Base-by-base conservation (phyloP, 805 yeast species). In the Candida sakaeoensis region DNA sequence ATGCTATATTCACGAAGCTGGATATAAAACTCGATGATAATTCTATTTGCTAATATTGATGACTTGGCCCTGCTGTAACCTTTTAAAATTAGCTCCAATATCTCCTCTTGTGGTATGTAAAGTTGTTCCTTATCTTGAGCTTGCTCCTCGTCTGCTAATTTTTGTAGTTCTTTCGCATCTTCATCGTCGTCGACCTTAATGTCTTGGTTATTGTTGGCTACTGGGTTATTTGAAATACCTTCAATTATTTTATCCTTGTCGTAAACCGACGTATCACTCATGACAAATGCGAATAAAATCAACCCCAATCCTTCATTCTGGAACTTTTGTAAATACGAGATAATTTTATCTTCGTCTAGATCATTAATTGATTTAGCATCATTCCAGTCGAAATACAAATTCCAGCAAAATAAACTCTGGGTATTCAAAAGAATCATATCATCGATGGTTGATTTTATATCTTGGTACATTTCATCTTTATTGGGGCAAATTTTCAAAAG, bases 351-450 rank as follows among this genome's bases (percentile, higher is more conserved):
- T 29, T 42, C 37, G 37, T 80, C 81, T 35, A 84, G 54, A 2
- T 72, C 70, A 8, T 65, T 59, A 4, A 88, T 55, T 3, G 68
- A 60, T 5, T 54, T 55, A 6, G 71, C 72, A 57, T 89, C 95
- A 18, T 65, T 49, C 83, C 91, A 84, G 47, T 89, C 93, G 42
- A 88, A 75, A 51, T 77, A 78, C 8, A 81, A 53, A 27, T 72
- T 68, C 95, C 96, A 90, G 1, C 89, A 86, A 22, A 74, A 63
- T 26, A 75, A 66, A 5, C 79, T 79, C 1, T 73, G 70, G 16
- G 82, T 76, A 28, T 77, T 74, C 12, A 91, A 77, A 12, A 82
- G 62, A 3, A 89, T 77, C 81, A 90, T 77, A 25, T 84, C 95
- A 10, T 78, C 80, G 0, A 79, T 77, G 72, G 79, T 70, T 8